Base-by-base conservation (phyloP, 2,329 filamentous ascomycete genomes). In the Plectosphaerella cucumerina region DNA sequence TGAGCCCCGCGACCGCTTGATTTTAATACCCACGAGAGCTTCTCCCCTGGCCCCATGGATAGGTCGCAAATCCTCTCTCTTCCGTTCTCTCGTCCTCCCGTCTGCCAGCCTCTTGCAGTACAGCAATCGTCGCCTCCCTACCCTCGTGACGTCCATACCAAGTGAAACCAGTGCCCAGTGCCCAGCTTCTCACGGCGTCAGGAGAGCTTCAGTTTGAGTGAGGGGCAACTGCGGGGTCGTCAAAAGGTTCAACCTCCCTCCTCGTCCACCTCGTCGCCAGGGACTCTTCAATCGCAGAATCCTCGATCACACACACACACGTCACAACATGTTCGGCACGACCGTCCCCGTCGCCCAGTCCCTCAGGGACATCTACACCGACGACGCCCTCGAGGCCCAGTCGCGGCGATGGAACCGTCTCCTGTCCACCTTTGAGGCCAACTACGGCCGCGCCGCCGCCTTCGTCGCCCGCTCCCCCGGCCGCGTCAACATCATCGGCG, bases 401-500 rank as follows among this genome's bases (percentile, higher is more conserved):
- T 80, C 76, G 43, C 74, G 80, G 59, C 80, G 94, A 70, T 97
- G 93, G 89, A 81, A 86, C 60, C 76, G 72, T 42, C 78, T 97
- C 42, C 73, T 93, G 41, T 72, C 80, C 48, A 78, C 79, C 58
- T 97, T 97, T 71, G 75, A 85, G 58, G 70, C 79, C 52, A 74
- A 72, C 41, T 96, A 93, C 70, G 85, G 84, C 59, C 78, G 82
- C 48, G 73, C 78, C 15, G 85, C 92, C 37, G 80, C 88, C 53
- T 97, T 96, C 62, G 84, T 97, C 18, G 83, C 93, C 10, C 86
- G 94, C 56, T 96, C 92, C 50, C 94, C 94, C 1, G 94, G 94
- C 53, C 84, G 94, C 59, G 94, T 99, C 59, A 97, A 97, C 74
- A 94, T 99, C 64, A 97, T 99, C 66, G 94, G 94, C 69, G 94